These are phyloP conservation scores for Gomphus bonarii DNA, from an alignment of 1,284 basidiomycete species.

Conservation along the genomic window DNA sequence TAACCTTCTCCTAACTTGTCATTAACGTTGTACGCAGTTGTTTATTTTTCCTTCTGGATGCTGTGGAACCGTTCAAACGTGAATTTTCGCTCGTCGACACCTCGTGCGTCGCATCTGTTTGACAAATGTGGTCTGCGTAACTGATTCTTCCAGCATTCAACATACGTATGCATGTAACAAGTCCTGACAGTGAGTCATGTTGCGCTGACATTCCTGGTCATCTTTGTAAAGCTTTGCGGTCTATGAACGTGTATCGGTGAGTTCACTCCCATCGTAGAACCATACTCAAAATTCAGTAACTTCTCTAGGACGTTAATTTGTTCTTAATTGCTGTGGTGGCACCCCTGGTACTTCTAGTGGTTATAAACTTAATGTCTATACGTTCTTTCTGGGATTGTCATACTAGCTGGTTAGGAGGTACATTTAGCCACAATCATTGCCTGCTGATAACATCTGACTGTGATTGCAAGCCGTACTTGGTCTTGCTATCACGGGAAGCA, in stretches of 20 bases:
- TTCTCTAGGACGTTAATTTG: conserved; percentile 39
- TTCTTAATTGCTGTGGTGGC: conserved; percentile 60
- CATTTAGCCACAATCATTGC: conserved; percentile 17
- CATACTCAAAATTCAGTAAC: background rate
- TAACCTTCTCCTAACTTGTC: background rate
- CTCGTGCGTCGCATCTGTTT: conserved; percentile 35
- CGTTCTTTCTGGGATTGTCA: conserved; percentile 87
- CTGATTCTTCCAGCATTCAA: conserved; percentile 7
- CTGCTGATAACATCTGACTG: conserved; percentile 5
- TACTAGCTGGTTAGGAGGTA: conserved; percentile 67
- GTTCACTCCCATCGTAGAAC: conserved; percentile 19
- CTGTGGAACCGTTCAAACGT: conserved; percentile 72
- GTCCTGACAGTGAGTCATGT: background rate
- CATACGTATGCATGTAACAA: background rate
- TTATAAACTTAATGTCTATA: conserved; percentile 61
- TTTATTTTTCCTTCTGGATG: conserved; percentile 59
- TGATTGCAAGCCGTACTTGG: conserved; percentile 53
- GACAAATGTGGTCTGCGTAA: background rate
- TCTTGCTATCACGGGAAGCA: conserved; percentile 63
- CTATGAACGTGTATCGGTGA: conserved; percentile 77
- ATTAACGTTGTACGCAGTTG: conserved; percentile 31
- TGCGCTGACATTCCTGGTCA: background rate
- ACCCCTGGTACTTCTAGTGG: conserved; percentile 57
- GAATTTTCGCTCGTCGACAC: conserved; percentile 78
- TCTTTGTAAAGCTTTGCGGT: conserved; percentile 32